phyloP scores from a whole-genome alignment of 2,329 filamentous ascomycete genomes.

The Macrophomina phaseolina region DNA sequence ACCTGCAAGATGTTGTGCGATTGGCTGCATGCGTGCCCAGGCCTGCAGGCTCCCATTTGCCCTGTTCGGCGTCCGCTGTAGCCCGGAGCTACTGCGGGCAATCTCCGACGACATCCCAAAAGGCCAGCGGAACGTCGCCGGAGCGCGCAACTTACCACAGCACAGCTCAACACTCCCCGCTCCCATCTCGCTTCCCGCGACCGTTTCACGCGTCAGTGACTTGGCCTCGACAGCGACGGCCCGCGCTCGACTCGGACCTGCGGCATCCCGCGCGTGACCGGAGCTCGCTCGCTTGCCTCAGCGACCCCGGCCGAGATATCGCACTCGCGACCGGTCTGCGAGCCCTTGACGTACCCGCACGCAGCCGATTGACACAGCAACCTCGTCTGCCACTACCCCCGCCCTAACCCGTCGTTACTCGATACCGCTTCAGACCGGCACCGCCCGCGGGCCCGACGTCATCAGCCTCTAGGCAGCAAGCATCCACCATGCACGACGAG shows the following conservation, averaged over 20 bases:
- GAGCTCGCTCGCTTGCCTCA: neutral
- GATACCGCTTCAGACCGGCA: slow-evolving; percentile 2
- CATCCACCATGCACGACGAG: slow-evolving; percentile 69
- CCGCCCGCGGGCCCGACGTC: slow-evolving; percentile 2
- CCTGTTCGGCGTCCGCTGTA: neutral
- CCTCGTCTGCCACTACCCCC: slow-evolving; percentile 11
- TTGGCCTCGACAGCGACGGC: slow-evolving; percentile 1
- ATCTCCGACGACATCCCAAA: slow-evolving; percentile 9
- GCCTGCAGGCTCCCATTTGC: neutral
- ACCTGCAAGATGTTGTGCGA: neutral
- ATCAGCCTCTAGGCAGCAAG: neutral
- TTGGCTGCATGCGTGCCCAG: neutral
- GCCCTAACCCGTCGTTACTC: slow-evolving; percentile 1
- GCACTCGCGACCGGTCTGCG: slow-evolving; percentile 15
- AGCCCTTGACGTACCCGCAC: neutral
- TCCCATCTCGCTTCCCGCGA: neutral
- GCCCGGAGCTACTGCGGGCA: neutral
- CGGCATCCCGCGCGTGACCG: neutral
- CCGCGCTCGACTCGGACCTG: slow-evolving; percentile 8
- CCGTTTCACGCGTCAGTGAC: no score
- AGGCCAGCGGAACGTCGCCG: neutral
- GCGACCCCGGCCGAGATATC: slow-evolving; percentile 9
- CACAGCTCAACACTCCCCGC: neutral
- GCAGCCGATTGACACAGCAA: slow-evolving; percentile 10
- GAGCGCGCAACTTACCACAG: neutral